Evolutionary conservation across 2,329 filamentous ascomycete genomes (phyloP).

Genomic region (Aspergillus calidoustus): DNA sequence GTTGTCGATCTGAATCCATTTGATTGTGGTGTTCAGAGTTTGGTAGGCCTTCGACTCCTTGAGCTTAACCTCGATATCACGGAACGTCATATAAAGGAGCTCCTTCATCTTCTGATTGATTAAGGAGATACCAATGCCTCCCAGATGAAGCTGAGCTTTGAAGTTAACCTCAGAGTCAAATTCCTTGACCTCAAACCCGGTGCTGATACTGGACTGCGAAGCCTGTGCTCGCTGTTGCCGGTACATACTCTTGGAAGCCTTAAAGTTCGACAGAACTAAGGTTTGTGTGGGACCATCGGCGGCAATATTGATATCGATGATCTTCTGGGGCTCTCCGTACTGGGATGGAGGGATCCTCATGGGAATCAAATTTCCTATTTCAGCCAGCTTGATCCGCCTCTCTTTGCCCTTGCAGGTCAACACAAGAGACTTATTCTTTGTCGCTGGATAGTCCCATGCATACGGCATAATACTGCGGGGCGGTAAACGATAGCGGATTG

Average conservation of each 20-base stretch:
- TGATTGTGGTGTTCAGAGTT: conserved; percentile 85
- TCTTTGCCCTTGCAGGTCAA: conserved; percentile 79
- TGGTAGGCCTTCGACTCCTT: conserved; percentile 93
- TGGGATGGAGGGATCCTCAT: conserved; percentile 79
- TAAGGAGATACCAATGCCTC: conserved; percentile 88
- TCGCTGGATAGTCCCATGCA: conserved; percentile 97
- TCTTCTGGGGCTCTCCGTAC: conserved; percentile 71
- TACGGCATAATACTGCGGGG: conserved; percentile 98
- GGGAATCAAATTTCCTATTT: conserved; percentile 94
- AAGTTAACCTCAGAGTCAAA: conserved; percentile 87
- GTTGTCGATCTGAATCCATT: conserved; percentile 99
- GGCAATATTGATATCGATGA: conserved; percentile 94
- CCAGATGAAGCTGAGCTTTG: conserved; percentile 83
- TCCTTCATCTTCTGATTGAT: conserved; percentile 92
- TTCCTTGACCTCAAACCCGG: conserved; percentile 92
- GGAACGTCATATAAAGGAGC: conserved; percentile 88
- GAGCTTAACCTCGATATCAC: conserved; percentile 88
- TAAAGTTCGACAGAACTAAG: conserved; percentile 91
- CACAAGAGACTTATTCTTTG: conserved; percentile 93
- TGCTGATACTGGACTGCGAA: conserved; percentile 63
- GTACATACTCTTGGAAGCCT: conserved; percentile 90
- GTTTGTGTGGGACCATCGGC: conserved; percentile 96
- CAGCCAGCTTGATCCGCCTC: conserved; percentile 89
- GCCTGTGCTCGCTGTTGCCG: conserved; percentile 62
- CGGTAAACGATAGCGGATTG: conserved; percentile 88